Base-by-base conservation (phyloP, 202 grass and related monocot genomes). In the Thinopyrum obtusiflorum region DNA sequence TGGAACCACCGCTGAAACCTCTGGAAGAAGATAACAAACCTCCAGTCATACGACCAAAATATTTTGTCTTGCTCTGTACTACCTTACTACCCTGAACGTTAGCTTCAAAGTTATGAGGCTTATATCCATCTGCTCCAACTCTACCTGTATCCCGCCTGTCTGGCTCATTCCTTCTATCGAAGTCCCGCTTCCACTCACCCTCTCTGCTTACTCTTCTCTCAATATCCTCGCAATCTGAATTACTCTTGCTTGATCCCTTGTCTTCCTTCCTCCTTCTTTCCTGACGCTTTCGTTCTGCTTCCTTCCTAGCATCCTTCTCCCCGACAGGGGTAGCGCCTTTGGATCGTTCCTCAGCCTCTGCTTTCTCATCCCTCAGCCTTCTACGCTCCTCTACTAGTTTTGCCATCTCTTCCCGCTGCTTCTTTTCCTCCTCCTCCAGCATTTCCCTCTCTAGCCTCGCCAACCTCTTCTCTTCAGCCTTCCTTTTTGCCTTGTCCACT, bases 361-460 rank as follows among this genome's bases (percentile, higher is more conserved):
- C 69, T 68, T 94, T 98, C 74, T 98, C 93, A 70, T 94, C 96
- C 82, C 93, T 91, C 28, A 98, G 76, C 80, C 76, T 98, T 86
- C 91, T 94, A 68, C 91, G 92, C 65, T 98, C 96, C 80, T 98
- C 93, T 37, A 98, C 96, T 9, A 98, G 75, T 77, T 94, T 93
- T 4, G 96, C 87, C 62, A 98, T 84, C 84, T 98, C 96, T 84
- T 94, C 96, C 9, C 96, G 87, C n/a, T 98, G 96, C 89, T 98
- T 98, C 78, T 90, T 87, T 82, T 98, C 96, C 71, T 98, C 96
- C 89, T 95, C 93, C 85, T 98, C 96, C 18, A 95, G 82, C 93
- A 94, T 87, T 83, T 98, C 96, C 73, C 83, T 98, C 89, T 98
- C 96, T 84, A 98, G 81, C 63, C 93, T 91, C 0, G 88, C 96